These are phyloP conservation scores for Penicillium sp. DNA, from an alignment of 2,329 filamentous ascomycete genomes.

Conservation along the genomic window DNA sequence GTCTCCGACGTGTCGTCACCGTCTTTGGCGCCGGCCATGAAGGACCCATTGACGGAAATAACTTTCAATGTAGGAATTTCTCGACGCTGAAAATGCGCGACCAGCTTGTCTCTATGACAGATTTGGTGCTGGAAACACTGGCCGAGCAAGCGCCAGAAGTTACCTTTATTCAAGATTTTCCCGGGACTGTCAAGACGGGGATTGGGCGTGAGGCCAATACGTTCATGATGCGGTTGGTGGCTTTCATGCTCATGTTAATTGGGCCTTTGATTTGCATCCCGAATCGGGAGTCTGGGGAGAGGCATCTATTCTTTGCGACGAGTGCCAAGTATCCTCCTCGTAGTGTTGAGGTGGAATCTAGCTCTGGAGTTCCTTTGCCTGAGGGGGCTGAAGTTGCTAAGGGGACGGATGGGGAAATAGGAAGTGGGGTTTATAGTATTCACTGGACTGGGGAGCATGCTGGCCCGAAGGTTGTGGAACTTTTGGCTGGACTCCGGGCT, in stretches of 20 bases:
- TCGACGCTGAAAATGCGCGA: slow-evolving; percentile 43
- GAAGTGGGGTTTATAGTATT: slow-evolving; percentile 32
- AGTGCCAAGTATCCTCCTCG: slow-evolving; percentile 35
- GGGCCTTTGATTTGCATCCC: slow-evolving; percentile 23
- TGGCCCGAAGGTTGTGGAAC: slow-evolving; percentile 11
- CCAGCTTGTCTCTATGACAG: slow-evolving; percentile 51
- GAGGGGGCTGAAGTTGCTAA: slow-evolving; percentile 17
- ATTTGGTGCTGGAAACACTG: slow-evolving; percentile 50
- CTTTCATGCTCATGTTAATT: slow-evolving; percentile 30
- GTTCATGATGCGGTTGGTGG: not conserved
- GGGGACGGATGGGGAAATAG: slow-evolving; percentile 29
- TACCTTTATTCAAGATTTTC: slow-evolving; percentile 51
- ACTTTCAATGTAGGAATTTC: slow-evolving; percentile 47
- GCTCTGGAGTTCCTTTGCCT: slow-evolving; percentile 13
- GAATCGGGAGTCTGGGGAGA: slow-evolving; percentile 44
- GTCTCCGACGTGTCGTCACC: slow-evolving; percentile 55
- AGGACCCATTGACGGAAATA: slow-evolving; percentile 48
- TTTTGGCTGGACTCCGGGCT: slow-evolving; percentile 31
- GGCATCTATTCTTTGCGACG: slow-evolving; percentile 46
- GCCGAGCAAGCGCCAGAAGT: slow-evolving; percentile 48
- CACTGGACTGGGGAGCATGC: slow-evolving; percentile 25
- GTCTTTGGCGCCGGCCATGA: slow-evolving; percentile 57
- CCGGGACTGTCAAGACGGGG: slow-evolving; percentile 49
- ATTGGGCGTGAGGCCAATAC: slow-evolving; percentile 27
- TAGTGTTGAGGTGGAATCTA: not conserved